These are phyloP conservation scores for Xylariaceae sp. DNA, from an alignment of 2,329 filamentous ascomycete genomes.

Conservation along the genomic window DNA sequence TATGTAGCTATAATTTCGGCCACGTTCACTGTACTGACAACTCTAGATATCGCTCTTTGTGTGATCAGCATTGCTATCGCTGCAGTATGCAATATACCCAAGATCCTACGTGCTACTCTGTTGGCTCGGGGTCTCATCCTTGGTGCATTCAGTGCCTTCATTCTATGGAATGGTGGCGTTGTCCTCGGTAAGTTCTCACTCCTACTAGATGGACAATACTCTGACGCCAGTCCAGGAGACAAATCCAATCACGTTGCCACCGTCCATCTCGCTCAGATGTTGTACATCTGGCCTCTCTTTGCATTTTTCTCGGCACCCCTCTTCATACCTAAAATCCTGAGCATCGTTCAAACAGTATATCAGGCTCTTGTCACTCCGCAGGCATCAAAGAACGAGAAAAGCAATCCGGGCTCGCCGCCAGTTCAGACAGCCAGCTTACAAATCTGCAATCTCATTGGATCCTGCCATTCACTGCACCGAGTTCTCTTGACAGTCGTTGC, in stretches of 20 bases:
- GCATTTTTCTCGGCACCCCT: conserved; percentile 86
- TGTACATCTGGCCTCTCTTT: conserved; percentile 91
- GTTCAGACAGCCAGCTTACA: conserved; percentile 11
- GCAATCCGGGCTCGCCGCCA: not conserved
- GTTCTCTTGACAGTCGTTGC: conserved; percentile 34
- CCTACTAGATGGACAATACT: no score
- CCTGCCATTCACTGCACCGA: conserved; percentile 33
- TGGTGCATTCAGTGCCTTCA: conserved; percentile 66
- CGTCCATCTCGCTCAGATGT: conserved; percentile 84
- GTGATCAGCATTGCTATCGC: conserved; percentile 62
- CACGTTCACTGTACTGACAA: conserved; percentile 3
- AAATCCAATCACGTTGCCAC: conserved; percentile 92
- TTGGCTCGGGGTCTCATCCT: conserved; percentile 64
- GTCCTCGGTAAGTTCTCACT: conserved; percentile 64
- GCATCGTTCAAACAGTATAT: conserved; percentile 28
- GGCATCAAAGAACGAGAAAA: not conserved
- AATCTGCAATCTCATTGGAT: conserved; percentile 26
- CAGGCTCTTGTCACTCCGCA: not conserved
- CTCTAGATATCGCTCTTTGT: conserved; percentile 51
- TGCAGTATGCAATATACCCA: conserved; percentile 44
- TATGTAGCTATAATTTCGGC: conserved; percentile 28
- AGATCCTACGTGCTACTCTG: conserved; percentile 41
- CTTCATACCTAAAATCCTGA: conserved; percentile 50
- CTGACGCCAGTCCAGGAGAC: conserved; percentile 56
- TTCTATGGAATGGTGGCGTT: conserved; percentile 84